Percentiles rank a stretch among this genome's conserved stretches.
Conservation (phyloP, 1,139 yeast genomes). For the Meyerozyma smithsonii region DNA sequence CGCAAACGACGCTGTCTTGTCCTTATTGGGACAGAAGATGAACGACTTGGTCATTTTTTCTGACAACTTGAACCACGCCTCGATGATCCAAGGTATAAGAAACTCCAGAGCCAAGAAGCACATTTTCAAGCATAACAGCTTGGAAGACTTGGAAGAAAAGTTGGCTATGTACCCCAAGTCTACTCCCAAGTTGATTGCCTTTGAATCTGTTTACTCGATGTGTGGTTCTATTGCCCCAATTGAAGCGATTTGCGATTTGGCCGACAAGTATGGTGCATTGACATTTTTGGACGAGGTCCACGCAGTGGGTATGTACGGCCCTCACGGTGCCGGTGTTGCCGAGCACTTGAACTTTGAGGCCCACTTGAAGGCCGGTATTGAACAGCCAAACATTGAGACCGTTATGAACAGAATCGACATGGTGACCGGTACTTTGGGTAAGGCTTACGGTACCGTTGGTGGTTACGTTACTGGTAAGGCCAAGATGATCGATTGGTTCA, state of each 20-base stretch:
- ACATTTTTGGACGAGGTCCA: slow-evolving; percentile 98
- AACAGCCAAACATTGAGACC: slow-evolving; percentile 45
- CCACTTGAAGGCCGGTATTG: slow-evolving; percentile 66
- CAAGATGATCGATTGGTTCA: slow-evolving; percentile 84
- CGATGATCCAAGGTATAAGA: slow-evolving; percentile 93
- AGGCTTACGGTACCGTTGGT: slow-evolving; percentile 95
- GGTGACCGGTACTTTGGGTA: slow-evolving; percentile 96
- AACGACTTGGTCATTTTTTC: slow-evolving; percentile 88
- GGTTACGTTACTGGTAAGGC: slow-evolving; percentile 94
- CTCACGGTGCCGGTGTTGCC: slow-evolving; percentile 99
- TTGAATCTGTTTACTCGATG: slow-evolving; percentile 97
- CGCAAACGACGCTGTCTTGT: slow-evolving; percentile 94
- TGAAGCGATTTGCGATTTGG: slow-evolving; percentile 87
- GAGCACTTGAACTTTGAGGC: slow-evolving; percentile 89
- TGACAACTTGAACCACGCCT: slow-evolving; percentile 92
- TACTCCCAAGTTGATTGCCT: slow-evolving; percentile 91
- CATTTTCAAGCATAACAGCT: slow-evolving; percentile 86
- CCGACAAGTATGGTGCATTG: slow-evolving; percentile 94
- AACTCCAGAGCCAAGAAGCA: slow-evolving; percentile 89
- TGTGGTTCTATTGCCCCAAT: slow-evolving; percentile 97
- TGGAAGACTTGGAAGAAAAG: slow-evolving; percentile 72
- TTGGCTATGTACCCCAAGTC: slow-evolving; percentile 77
- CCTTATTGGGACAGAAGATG: slow-evolving; percentile 85
- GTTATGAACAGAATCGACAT: slow-evolving; percentile 90
- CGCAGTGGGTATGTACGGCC: slow-evolving; percentile 98